Conservation (phyloP, 176 grass and related monocot genomes). For the Stipa capillata region DNA sequence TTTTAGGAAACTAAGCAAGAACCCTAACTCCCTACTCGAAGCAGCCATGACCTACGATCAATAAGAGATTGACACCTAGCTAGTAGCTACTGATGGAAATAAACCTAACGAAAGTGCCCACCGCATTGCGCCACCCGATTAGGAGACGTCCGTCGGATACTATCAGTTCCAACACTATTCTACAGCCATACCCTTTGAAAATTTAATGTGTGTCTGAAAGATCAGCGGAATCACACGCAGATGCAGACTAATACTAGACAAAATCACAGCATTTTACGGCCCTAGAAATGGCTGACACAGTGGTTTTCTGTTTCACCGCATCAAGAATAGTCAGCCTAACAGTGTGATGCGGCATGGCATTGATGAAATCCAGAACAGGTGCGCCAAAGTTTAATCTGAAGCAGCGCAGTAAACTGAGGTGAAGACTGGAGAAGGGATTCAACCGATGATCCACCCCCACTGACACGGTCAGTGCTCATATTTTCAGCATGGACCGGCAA, state of each 20-base stretch:
- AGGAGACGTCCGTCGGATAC: conserved; percentile 31
- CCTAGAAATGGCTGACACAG: background rate
- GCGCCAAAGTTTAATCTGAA: conserved; percentile 23
- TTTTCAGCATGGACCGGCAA: background rate
- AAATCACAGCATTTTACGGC: background rate
- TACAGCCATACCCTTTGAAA: background rate
- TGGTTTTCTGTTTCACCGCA: background rate
- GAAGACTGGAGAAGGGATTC: background rate
- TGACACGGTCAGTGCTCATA: conserved; percentile 29
- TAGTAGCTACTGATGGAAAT: background rate
- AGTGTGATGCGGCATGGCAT: no score
- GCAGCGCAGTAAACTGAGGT: background rate
- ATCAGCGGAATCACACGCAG: background rate
- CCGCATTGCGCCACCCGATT: background rate
- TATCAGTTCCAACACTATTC: background rate
- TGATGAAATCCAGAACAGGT: background rate
- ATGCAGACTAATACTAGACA: no score
- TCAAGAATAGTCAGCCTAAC: background rate
- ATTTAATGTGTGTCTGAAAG: background rate
- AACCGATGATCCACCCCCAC: background rate
- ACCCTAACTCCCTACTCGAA: background rate
- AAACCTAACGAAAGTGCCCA: background rate
- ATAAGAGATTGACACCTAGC: background rate
- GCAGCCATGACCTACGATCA: background rate
- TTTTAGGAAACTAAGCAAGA: background rate